Evolutionary conservation across 495 filamentous ascomycete genomes (phyloP), one percentile per base, ranked within the genome.

Genomic region (Penicillium arizonense): DNA sequence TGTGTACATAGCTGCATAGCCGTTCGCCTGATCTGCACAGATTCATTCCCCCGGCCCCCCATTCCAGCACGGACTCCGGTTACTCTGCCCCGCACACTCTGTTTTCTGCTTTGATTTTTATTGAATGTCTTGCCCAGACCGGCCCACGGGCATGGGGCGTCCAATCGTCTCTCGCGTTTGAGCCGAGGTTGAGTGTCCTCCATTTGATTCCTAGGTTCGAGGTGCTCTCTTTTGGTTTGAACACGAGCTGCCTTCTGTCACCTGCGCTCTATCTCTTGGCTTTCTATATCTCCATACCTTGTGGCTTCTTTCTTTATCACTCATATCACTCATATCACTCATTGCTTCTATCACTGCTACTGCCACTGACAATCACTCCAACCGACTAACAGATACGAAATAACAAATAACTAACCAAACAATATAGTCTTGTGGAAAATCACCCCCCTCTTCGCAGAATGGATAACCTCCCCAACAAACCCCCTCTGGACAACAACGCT

Each of bases 341-440:
- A 30, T 30, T 5, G 28, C 9, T 24, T 30, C 28, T 30, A 47
- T 23, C 44, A 14, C 28, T 5, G 20, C 13, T 20, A 26, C 9
- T 9, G 13, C 16, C 24, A 30, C 28, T 20, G 12, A 26, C 18
- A 42, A 30, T 16, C 36, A 3, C 13, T 46, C 16, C 10, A 40
- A 32, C n/a, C 13, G n/a, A 39, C 38, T 35, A 44, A 44, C 43
- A 35, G 14, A 11, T 23, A 21, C 18, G 32, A 24, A 39, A 38
- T 44, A 48, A n/a, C 32, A 11, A 16, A 14, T 16, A 44, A 21
- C 40, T 37, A 34, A 47, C 37, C 48, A 33, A 37, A 21, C 21
- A 16, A 28, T 52, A 20, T 33, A 88, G 90, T 93, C 16, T 74
- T 95, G 13, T 98, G 94, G 94, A 94, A 89, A 74, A 87, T 96